Percentiles rank a stretch among this genome's conserved stretches.
These are phyloP conservation scores for Malania oleifera DNA, from an alignment of 164 flowering plant genomes.

Conservation along the genomic window DNA sequence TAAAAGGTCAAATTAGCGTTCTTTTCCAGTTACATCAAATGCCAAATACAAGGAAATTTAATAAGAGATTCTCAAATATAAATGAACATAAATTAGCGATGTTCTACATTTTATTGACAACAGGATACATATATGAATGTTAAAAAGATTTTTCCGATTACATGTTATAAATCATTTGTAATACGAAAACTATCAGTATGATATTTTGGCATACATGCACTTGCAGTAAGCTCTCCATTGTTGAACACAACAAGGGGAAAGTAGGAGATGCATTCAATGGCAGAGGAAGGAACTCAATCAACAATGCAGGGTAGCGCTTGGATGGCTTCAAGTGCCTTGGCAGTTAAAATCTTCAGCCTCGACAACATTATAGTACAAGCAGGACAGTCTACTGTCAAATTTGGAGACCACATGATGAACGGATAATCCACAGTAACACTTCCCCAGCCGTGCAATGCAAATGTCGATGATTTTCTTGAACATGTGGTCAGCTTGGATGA, in stretches of 20 bases:
- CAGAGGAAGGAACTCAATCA: slow-evolving; percentile 2
- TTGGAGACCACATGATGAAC: slow-evolving; percentile 54
- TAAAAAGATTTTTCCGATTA: background rate
- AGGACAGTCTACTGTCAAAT: slow-evolving; percentile 66
- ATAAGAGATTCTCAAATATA: no score
- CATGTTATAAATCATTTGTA: background rate
- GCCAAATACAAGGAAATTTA: no score
- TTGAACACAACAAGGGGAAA: background rate
- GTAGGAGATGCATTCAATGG: background rate
- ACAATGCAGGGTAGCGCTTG: background rate
- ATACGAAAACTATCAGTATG: background rate
- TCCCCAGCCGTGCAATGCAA: slow-evolving; percentile 58
- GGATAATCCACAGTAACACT: slow-evolving; percentile 64
- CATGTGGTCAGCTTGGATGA: slow-evolving; percentile 57
- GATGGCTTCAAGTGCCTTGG: slow-evolving; percentile 23
- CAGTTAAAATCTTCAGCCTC: slow-evolving; percentile 41
- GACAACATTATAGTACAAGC: slow-evolving; percentile 60
- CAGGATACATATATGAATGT: background rate
- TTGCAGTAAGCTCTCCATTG: background rate
- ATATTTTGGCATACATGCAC: no score
- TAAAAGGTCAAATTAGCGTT: no score
- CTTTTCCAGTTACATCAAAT: no score
- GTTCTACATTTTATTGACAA: background rate
- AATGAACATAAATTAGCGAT: no score
- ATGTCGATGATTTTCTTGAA: slow-evolving; percentile 71